Evolutionary conservation across 176 grass and related monocot species (phyloP), one percentile per base, ranked within the genome.

Genomic region (Ampelocalamus luodianensis): DNA sequence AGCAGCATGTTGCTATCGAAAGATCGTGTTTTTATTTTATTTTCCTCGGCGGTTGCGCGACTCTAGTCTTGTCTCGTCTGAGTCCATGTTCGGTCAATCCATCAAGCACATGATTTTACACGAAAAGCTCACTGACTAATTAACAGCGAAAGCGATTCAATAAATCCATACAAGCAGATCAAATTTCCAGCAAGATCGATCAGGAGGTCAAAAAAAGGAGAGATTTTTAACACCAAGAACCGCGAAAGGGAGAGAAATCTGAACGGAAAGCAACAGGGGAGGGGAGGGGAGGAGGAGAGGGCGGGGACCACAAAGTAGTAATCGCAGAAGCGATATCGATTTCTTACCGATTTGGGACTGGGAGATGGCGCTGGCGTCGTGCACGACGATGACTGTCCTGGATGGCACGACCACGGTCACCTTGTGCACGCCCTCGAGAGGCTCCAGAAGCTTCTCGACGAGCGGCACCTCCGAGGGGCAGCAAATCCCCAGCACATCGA

Each of bases 401-500:
- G 97, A 96, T 1, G 97, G 93, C 64, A 99, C 93, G 43, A 99
- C 79, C 27, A 99, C 97, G 13, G 92, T 91, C 24, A 99, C 92
- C 51, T 87, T 85, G 16, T 79, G 71, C 63, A 99, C 77, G 5
- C 97, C 97, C 0, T 89, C 82, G 45, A 99, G 84, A 10, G 90
- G 90, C 44, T 43, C 43, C 13, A 99, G 84, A 8, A 96, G 91
- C 51, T 83, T 96, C 88, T 96, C 97, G 37, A 99, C 82, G 1
- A 96, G 83, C 1, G 97, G 92, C 43, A 92, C 93, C 86, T 99
- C 97, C 2, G 97, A 85, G 27, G 97, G 87, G 88, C 97, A 99
- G 81, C 97, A 99, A 51, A 99, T 86, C 42, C 97, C 97, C 83
- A 99, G 62, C 39, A 99, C 97, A 68, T 99, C 97, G 77, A 99